A percentile compares a stretch with the other conserved stretches of the same genome.
phyloP scores from a whole-genome alignment of 192 early-diverging fungal species.

The Coemansia sp. region DNA sequence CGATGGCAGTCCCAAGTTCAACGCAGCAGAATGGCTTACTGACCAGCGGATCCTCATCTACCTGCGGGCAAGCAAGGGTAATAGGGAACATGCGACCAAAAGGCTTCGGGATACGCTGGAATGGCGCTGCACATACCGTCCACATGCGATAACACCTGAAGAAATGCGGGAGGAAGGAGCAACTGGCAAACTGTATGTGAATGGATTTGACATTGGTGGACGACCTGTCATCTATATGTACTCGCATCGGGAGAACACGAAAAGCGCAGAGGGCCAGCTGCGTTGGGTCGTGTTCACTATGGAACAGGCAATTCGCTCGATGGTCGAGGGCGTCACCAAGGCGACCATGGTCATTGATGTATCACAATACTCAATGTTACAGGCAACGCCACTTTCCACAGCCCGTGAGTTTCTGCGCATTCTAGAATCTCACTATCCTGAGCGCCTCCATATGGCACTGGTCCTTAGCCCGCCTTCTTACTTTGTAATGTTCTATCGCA shows the following conservation, averaged over 20 bases:
- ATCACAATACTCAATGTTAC: constrained; percentile 61
- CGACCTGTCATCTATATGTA: constrained; percentile 74
- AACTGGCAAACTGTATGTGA: constrained; percentile 77
- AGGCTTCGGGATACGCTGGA: constrained; percentile 68
- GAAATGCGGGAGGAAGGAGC: constrained; percentile 68
- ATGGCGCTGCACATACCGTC: constrained; percentile 75
- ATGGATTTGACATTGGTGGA: constrained; percentile 72
- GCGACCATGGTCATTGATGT: constrained; percentile 82
- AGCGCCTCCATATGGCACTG: constrained; percentile 66
- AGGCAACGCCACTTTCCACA: constrained; percentile 64
- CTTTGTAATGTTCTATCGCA: constrained; percentile 76
- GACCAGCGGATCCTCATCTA: constrained; percentile 61
- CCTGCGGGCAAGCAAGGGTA: constrained; percentile 67
- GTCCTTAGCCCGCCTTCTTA: constrained; percentile 80
- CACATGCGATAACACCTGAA: constrained; percentile 64
- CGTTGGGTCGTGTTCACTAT: constrained; percentile 79
- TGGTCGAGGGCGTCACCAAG: constrained; percentile 67
- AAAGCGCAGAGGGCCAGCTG: constrained; percentile 63
- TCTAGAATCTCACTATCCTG: constrained; percentile 84
- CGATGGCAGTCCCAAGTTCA: constrained; percentile 17
- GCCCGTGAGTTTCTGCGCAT: constrained; percentile 77
- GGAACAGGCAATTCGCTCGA: constrained; percentile 69
- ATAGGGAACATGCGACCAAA: constrained; percentile 53
- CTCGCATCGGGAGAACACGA: constrained; percentile 76
- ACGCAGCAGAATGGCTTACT: constrained; percentile 24